Evolutionary conservation across 306 rosid species (phyloP), one percentile per base, ranked within the genome.

Genomic region (Casuarina cunninghamiana): DNA sequence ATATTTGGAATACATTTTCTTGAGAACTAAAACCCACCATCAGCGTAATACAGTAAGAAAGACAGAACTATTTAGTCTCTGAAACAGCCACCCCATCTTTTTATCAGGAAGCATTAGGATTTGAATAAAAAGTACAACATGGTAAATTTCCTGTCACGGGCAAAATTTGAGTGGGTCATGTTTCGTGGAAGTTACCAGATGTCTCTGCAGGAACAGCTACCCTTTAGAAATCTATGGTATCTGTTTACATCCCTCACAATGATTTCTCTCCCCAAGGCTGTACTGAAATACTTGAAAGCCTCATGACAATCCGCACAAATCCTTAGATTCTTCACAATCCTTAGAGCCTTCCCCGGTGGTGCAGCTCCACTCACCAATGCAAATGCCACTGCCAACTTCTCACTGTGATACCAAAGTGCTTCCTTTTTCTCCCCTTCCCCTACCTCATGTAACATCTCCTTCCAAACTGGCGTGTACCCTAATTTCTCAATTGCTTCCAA

Each of bases 241-340:
- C 96, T 88, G 71, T 93, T 91, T 21, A 83, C 88, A 76, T 91
- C 98, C 83, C 98, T 88, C 57, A 91, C 92, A 35, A 91, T 86
- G 68, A 91, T 91, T 73, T 91, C 98, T 86, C 89, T 93, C 71
- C 83, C 86, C 85, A 91, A 81, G 41, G 86, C 83, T 69, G 77
- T 87, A 6, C 95, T 86, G 72, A 90, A 77, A 78, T 89, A 91
- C 89, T 92, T 89, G 35, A 92, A 89, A 72, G 88, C 92, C 84
- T 84, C 85, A 3, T 90, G 97, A 49, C 95, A 94, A 84, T 94
- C 97, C 61, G 83, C 88, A 83, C 98, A 92, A 66, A 92, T 94
- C 89, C 93, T 92, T 82, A 92, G 84, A 87, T 92, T 94, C 89
- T 94, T 94, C 80, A 90, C 92, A 60, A 88, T 84, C 85, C 95